phyloP scores from a whole-genome alignment of 2,329 filamentous ascomycete species.

The Ophiostoma angusticollis region DNA sequence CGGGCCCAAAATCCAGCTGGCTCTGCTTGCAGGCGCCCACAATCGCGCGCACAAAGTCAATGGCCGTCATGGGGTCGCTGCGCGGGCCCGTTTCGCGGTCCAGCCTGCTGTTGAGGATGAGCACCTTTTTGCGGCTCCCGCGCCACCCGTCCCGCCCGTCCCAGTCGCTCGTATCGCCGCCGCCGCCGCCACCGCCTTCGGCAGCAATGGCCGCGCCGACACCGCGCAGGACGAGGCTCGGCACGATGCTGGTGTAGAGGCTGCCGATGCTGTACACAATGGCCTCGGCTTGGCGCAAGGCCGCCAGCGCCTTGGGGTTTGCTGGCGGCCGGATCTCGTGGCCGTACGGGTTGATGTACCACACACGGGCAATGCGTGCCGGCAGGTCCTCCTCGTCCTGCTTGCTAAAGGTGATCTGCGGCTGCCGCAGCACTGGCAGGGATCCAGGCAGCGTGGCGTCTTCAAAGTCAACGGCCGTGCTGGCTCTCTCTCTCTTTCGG shows the following conservation, averaged over 20 bases:
- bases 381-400: constrained; percentile 60
- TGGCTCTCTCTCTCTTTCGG: constrained; percentile 18
- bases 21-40: constrained; percentile 61
- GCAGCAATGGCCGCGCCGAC: constrained; percentile 52
- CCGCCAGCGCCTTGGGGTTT: constrained; percentile 65
- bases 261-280: constrained; percentile 91
- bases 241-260: constrained; percentile 79
- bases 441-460: constrained; percentile 74
- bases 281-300: constrained; percentile 50
- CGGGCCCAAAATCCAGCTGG: constrained; percentile 30
- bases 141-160: constrained; percentile 6
- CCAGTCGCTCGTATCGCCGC: constrained; percentile 51
- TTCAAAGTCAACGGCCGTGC: constrained; percentile 54
- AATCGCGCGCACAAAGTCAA: constrained; percentile 74
- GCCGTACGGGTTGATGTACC: constrained; percentile 99
- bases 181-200: constrained; percentile 31
- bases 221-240: constrained; percentile 64
- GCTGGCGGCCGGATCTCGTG: constrained; percentile 80
- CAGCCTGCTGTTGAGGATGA: constrained; percentile 71
- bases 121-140: constrained; percentile 49
- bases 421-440: constrained; percentile 63
- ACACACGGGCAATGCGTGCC: constrained; percentile 65
- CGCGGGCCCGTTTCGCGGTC: constrained; percentile 79
- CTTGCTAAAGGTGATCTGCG: constrained; percentile 76
- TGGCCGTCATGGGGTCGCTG: constrained; percentile 50